Base-by-base conservation (phyloP, 2,329 filamentous ascomycete species). In the Lecanicillium sp. region DNA sequence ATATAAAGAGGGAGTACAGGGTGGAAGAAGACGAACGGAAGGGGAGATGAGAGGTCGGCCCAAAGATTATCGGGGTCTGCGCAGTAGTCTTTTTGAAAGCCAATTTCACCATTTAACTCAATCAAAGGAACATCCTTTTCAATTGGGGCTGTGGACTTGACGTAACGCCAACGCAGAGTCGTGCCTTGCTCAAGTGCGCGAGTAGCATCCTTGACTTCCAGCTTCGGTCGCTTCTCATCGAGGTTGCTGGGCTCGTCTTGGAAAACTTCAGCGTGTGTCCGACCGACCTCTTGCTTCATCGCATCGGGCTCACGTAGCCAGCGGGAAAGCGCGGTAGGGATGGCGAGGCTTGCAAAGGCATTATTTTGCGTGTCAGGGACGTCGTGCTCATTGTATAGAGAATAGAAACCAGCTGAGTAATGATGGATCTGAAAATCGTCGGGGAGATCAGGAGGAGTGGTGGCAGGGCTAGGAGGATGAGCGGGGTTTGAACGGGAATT, bases 1-100 rank as follows among this genome's bases (percentile, higher is more conserved):
- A 98, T 92, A 62, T 89, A 95, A 11, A 98, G 75, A 1, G 90
- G 90, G 8, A 96, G 75, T 42, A 81, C 73, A 1, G 88, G 86
- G 52, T 94, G 89, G 60, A 96, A 90, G 56, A 89, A 86, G 17
- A 90, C 83, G 50, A 88, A 88, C 1, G 85, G 85, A 2, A 79
- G 62, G 4, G 78, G 76, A 3, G 73, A 75, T 12, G 68, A 73
- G 9, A 85, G 60, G 37, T 84, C 80, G 25, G 72, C 64, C 80
- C 81, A 88, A 8, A 78, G 68, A 49, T 84, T 86, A 20, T 70
- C 69, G 1, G 73, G 65, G 38, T 84, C 73, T 9, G 72, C 67
- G 47, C 79, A 85, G 49, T 88, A 88, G 42, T 83, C 74, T 35
- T 79, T 78, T 48, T 88, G 78, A 45, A 84, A 77, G 3, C 83